Base-by-base conservation (phyloP, 1,139 yeast genomes). In the Komagataea norvegica region DNA sequence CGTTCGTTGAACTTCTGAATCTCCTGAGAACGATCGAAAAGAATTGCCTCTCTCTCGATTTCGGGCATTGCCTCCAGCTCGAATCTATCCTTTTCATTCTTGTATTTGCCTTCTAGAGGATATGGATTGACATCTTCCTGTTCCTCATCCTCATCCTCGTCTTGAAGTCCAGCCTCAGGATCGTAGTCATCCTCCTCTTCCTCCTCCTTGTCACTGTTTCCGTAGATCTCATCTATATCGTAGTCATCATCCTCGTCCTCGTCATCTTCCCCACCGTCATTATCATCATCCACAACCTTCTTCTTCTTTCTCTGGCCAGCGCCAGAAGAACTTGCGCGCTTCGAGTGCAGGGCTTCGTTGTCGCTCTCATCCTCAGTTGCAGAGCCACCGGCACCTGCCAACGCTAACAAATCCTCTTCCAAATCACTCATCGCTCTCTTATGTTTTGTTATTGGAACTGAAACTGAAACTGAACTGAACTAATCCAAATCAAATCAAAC, bases 11-110 rank as follows among this genome's bases (percentile, higher is more conserved):
- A 88, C 47, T 82, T 76, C 58, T 89, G 95, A 79, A 87, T 77
- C 50, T 86, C 94, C 61, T 88, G 96, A 6, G 86, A 75, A 61
- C 99, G 85, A 44, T 91, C 97, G 53, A 86, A 93, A 44, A 91
- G 72, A 42, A 87, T 76, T 51, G 85, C 80, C 66, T 91, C 98
- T 55, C 97, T 79, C 54, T 84, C 84, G 59, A 91, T 77, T 68
- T 93, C 98, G 43, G 91, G 94, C 79, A 91, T 72, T 1, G 72
- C 70, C 54, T 81, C 79, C 47, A 91, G 66, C 36, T 67, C 57
- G 6, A 66, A 78, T 43, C 87, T 72, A 61, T 93, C 99, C 8
- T 67, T 70, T 42, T 80, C 95, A 60, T 88, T 84, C 54, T 79
- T 84, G 65, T 80, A 91, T 55, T 87, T 87, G 13, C 95, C 95